Evolutionary conservation across 1,284 basidiomycete species (phyloP).

Genomic region (Ustilago curta): DNA sequence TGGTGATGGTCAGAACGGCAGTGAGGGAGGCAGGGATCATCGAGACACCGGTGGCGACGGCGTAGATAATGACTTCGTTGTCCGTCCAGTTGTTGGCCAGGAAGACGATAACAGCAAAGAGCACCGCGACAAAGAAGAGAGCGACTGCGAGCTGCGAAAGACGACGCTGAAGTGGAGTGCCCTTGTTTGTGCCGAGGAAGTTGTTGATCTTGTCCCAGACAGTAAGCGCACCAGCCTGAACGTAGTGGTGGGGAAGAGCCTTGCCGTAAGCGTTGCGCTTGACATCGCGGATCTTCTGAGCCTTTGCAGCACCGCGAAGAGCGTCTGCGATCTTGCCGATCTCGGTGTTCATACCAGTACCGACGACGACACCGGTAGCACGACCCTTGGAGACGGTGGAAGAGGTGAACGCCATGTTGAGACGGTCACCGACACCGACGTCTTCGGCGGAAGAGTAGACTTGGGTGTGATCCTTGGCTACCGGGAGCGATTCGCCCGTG

Average conservation of each 20-base stretch:
- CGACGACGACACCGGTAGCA: slow-evolving; percentile 75
- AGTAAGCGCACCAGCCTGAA: slow-evolving; percentile 69
- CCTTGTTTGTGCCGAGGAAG: slow-evolving; percentile 69
- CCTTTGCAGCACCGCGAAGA: slow-evolving; percentile 61
- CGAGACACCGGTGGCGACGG: slow-evolving; percentile 73
- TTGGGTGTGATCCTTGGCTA: slow-evolving; percentile 72
- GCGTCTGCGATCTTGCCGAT: slow-evolving; percentile 68
- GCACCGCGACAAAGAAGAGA: slow-evolving; percentile 65
- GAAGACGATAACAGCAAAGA: slow-evolving; percentile 70
- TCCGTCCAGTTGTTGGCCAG: slow-evolving; percentile 69
- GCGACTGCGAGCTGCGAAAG: slow-evolving; percentile 69
- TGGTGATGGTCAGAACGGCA: slow-evolving; percentile 69
- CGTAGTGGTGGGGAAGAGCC: slow-evolving; percentile 68
- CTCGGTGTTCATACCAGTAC: slow-evolving; percentile 75
- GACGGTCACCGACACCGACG: slow-evolving; percentile 73
- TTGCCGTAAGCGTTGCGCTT: slow-evolving; percentile 73
- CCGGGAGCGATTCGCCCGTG: slow-evolving; percentile 78
- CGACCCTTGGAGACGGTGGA: slow-evolving; percentile 78
- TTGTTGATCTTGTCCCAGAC: slow-evolving; percentile 67
- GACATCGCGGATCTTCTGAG: slow-evolving; percentile 67
- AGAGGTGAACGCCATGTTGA: slow-evolving; percentile 76
- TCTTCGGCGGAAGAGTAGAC: slow-evolving; percentile 54
- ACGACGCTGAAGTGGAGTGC: slow-evolving; percentile 69
- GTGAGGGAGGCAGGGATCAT: slow-evolving; percentile 72
- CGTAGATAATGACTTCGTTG: slow-evolving; percentile 68